Conservation (phyloP, 192 early-diverging fungal species). For the Coemansia sp. region DNA sequence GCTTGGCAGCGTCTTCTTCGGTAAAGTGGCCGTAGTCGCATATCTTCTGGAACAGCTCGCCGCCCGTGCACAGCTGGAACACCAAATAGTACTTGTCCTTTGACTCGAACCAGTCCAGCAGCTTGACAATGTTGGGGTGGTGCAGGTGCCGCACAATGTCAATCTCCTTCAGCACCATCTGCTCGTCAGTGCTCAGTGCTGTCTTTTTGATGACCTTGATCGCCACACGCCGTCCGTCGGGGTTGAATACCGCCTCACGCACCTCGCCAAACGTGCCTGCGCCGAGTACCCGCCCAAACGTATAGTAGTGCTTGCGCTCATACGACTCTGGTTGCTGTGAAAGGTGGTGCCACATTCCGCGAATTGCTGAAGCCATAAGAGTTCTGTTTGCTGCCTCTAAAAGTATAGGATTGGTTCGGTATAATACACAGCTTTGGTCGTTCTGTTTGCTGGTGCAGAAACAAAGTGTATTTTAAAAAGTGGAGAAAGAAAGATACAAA, state of each 20-base stretch:
- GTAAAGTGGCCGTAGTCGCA: conserved; percentile 75
- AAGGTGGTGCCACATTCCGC: conserved; percentile 53
- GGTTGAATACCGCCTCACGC: conserved; percentile 63
- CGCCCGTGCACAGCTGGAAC: conserved; percentile 79
- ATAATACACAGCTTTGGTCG: too few species aligned
- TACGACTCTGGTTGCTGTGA: conserved; percentile 58
- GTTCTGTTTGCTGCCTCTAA: background rate
- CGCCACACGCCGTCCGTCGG: conserved; percentile 76
- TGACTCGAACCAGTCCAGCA: conserved; percentile 71
- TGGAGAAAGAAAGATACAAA: too few species aligned
- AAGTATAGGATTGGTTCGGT: too few species aligned
- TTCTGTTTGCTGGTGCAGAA: too few species aligned
- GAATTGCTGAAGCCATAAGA: conserved; percentile 46
- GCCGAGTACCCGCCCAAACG: conserved; percentile 63
- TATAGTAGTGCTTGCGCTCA: conserved; percentile 69
- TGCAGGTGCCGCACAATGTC: conserved; percentile 77
- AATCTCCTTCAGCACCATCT: conserved; percentile 92
- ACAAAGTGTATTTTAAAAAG: too few species aligned
- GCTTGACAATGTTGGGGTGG: conserved; percentile 87
- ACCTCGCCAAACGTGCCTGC: conserved; percentile 76
- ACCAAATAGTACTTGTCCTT: conserved; percentile 75
- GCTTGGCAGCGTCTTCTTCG: conserved; percentile 75
- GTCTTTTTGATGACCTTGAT: conserved; percentile 92
- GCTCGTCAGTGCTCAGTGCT: conserved; percentile 75
- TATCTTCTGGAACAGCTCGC: conserved; percentile 86